phyloP scores from a whole-genome alignment of 2,329 filamentous ascomycete species.

The Chaetomium globosum region DNA sequence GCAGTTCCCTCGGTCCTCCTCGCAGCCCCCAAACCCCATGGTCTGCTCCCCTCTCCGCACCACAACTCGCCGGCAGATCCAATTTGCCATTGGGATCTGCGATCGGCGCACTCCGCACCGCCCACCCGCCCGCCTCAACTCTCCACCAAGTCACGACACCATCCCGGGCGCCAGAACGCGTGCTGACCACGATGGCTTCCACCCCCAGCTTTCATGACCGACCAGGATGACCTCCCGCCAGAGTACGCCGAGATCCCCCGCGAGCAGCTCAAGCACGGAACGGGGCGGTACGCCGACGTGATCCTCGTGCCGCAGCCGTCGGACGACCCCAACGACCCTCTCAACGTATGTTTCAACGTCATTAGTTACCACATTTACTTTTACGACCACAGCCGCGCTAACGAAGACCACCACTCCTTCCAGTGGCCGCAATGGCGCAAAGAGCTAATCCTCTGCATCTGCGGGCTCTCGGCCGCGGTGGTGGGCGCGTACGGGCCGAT shows the following conservation, averaged over 20 bases:
- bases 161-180: not conserved
- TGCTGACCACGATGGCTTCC: conserved; percentile 1
- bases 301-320: conserved; percentile 51
- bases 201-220: conserved; percentile 48
- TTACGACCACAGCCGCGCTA: not conserved
- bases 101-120: conserved; percentile 4
- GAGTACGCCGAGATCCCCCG: conserved; percentile 50
- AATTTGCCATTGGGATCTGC: conserved; percentile 9
- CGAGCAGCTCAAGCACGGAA: conserved; percentile 47
- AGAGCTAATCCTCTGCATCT: conserved; percentile 50
- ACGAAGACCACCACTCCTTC: not conserved
- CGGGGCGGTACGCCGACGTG: conserved; percentile 41
- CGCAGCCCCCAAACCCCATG: not conserved
- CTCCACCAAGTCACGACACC: not conserved
- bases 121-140: too few relatives aligned
- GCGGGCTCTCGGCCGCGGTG: conserved; percentile 50
- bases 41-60: not conserved
- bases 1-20: conserved; percentile 14
- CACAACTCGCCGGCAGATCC: not conserved
- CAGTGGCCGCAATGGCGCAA: conserved; percentile 50
- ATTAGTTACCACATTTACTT: too few relatives aligned
- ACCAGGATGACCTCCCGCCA: conserved; percentile 50
- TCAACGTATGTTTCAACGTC: conserved; percentile 46
- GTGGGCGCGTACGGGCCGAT: conserved; percentile 56
- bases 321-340: conserved; percentile 53